Evolutionary conservation across 257 asterid species (phyloP).

Genomic region (Plantago ovata): DNA sequence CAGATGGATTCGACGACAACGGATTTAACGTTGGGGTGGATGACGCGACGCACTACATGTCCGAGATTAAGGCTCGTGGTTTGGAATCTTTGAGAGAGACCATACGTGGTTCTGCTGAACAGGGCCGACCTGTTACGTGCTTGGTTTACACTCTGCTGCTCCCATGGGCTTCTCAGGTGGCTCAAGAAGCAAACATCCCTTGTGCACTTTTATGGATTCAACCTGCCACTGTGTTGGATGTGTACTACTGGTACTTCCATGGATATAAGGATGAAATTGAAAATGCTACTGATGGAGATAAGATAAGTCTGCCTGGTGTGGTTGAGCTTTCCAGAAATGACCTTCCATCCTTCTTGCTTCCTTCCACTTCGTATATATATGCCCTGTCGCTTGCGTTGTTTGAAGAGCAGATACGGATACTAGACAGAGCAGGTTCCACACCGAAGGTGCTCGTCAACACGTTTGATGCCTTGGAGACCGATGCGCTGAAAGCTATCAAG

Average conservation of each 20-base stretch:
- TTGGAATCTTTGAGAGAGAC: slow-evolving; percentile 24
- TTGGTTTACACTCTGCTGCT: slow-evolving; percentile 48
- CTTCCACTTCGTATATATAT: slow-evolving; percentile 7
- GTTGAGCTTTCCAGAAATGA: slow-evolving; percentile 36
- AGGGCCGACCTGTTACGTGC: slow-evolving; percentile 41
- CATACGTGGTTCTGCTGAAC: slow-evolving; percentile 13
- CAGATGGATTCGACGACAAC: slow-evolving; percentile 51
- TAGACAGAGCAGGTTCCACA: slow-evolving; percentile 25
- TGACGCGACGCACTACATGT: neutral
- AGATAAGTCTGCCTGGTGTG: slow-evolving; percentile 39
- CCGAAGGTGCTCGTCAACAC: slow-evolving; percentile 50
- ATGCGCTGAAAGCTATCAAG: slow-evolving; percentile 30
- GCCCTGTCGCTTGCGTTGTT: slow-evolving; percentile 20
- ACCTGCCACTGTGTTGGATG: slow-evolving; percentile 48
- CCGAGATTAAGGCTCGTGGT: slow-evolving; percentile 29
- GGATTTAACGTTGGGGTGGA: slow-evolving; percentile 1
- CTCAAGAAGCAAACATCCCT: slow-evolving; percentile 45
- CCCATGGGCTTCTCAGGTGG: slow-evolving; percentile 54
- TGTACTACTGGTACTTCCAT: slow-evolving; percentile 52
- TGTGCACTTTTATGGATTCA: slow-evolving; percentile 62
- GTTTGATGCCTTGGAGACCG: slow-evolving; percentile 38
- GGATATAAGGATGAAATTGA: slow-evolving; percentile 34
- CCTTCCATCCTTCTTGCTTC: slow-evolving; percentile 51
- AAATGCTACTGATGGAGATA: neutral
- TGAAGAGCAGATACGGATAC: slow-evolving; percentile 38